Percentiles rank a stretch among this genome's conserved stretches.
Evolutionary conservation across 2,329 filamentous ascomycete genomes (phyloP).

Genomic region (Neonectria hederae): DNA sequence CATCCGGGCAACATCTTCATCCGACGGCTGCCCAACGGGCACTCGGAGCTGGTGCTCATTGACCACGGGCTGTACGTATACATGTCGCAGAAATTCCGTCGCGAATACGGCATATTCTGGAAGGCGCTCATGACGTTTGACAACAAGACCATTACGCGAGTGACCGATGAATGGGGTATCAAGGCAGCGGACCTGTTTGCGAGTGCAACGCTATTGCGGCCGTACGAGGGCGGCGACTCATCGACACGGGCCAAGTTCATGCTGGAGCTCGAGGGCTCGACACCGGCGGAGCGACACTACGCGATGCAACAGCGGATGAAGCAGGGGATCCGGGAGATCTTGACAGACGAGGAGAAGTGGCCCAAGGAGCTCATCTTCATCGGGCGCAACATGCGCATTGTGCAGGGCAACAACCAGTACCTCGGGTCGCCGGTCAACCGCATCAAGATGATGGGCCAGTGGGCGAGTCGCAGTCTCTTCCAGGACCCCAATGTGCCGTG

Average conservation of each 20-base stretch:
- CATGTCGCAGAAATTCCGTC: conserved; percentile 84
- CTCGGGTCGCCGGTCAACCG: conserved; percentile 90
- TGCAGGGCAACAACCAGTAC: conserved; percentile 92
- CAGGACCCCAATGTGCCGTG: conserved; percentile 74
- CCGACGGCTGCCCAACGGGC: conserved; percentile 82
- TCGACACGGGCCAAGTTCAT: conserved; percentile 72
- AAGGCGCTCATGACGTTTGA: conserved; percentile 94
- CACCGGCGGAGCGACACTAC: conserved; percentile 78
- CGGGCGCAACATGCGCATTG: conserved; percentile 89
- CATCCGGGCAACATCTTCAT: conserved; percentile 98
- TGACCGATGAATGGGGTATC: conserved; percentile 87
- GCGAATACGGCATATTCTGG: conserved; percentile 92
- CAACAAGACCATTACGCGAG: conserved; percentile 77
- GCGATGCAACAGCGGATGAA: conserved; percentile 90
- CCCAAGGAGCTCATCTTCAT: conserved; percentile 93
- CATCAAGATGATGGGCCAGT: conserved; percentile 91
- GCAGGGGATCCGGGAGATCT: conserved; percentile 71
- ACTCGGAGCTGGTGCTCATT: conserved; percentile 90
- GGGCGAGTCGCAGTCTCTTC: conserved; percentile 86
- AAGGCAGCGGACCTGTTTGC: conserved; percentile 91
- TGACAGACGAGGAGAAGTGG: conserved; percentile 88
- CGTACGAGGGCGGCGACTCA: conserved; percentile 86
- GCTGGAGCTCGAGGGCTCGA: conserved; percentile 67
- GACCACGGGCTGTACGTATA: conserved; percentile 97
- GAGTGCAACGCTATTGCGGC: conserved; percentile 86